A percentile compares a stretch with the other conserved stretches of the same genome.
Evolutionary conservation across 139 green algal species (phyloP).

Genomic region (Chlorella sorokiniana): DNA sequence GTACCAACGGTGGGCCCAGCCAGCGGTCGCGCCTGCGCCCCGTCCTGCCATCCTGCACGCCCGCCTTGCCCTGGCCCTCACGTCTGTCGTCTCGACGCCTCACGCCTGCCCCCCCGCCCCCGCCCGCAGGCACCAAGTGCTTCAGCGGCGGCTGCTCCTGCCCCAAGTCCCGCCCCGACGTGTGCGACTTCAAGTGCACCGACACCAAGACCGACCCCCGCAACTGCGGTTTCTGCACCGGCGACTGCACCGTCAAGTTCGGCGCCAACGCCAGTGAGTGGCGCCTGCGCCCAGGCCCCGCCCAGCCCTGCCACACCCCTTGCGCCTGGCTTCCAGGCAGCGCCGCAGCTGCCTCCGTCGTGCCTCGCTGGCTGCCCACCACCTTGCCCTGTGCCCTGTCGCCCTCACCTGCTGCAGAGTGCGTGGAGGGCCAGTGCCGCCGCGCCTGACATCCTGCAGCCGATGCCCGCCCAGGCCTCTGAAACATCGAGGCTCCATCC

Average conservation of each 20-base stretch:
- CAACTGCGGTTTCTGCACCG: not conserved
- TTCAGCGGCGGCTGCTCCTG: not conserved
- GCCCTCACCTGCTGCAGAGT: not conserved
- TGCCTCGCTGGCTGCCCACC: not conserved
- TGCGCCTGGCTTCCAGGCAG: too few relatives aligned
- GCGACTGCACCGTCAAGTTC: not conserved
- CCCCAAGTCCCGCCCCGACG: not conserved
- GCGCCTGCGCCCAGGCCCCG: not conserved
- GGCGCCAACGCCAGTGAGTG: slow-evolving; percentile 1
- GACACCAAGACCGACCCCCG: not conserved
- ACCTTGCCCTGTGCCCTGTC: not conserved
- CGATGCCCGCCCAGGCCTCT: not conserved
- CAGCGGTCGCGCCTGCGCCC: too few relatives aligned
- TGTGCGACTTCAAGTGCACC: not conserved
- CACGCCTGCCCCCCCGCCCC: too few relatives aligned
- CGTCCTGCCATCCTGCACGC: too few relatives aligned
- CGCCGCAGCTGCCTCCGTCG: too few relatives aligned
- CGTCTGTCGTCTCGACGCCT: too few relatives aligned
- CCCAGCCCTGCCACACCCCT: not conserved
- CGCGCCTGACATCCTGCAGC: not conserved
- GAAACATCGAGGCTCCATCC: not conserved
- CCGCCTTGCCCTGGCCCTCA: too few relatives aligned
- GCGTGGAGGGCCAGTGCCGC: not conserved
- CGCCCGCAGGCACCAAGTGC: not conserved
- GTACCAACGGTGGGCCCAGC: too few relatives aligned